These are phyloP conservation scores for Colletotrichum camelliae DNA, from an alignment of 2,329 filamentous ascomycete genomes.

Conservation along the genomic window DNA sequence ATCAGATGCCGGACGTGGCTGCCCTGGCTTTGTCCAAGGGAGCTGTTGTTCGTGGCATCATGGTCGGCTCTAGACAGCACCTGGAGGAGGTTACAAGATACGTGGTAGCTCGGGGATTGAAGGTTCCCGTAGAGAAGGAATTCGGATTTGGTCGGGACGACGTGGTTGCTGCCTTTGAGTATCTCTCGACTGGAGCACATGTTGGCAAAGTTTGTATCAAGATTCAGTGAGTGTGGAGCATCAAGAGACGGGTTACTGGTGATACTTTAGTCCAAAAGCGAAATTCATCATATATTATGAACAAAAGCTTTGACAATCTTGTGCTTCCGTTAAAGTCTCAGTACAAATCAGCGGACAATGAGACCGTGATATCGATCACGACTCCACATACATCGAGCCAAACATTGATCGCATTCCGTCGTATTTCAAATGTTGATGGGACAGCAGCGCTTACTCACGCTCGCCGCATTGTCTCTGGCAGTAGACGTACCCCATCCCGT, in stretches of 20 bases:
- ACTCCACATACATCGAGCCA: neutral
- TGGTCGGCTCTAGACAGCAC: slow-evolving; percentile 37
- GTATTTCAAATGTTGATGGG: fast-evolving
- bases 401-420: neutral
- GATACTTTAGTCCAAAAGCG: neutral
- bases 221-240: neutral
- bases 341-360: fast-evolving
- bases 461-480: neutral
- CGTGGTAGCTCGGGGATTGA: slow-evolving; percentile 29
- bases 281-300: neutral
- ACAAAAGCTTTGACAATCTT: neutral
- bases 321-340: neutral
- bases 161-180: slow-evolving; percentile 16
- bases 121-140: slow-evolving; percentile 36
- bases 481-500: neutral
- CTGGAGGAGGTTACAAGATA: slow-evolving; percentile 37
- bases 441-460: neutral
- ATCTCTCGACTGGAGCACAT: slow-evolving; percentile 27
- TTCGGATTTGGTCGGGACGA: slow-evolving; percentile 36
- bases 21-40: slow-evolving; percentile 31
- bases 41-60: slow-evolving; percentile 38
- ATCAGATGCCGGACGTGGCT: slow-evolving; percentile 36
- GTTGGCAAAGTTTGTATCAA: slow-evolving; percentile 41
- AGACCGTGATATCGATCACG: neutral
- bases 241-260: neutral